Evolutionary conservation across 1,284 basidiomycete genomes (phyloP), one percentile per base, ranked within the genome.

Genomic region (Ganoderma sinense): DNA sequence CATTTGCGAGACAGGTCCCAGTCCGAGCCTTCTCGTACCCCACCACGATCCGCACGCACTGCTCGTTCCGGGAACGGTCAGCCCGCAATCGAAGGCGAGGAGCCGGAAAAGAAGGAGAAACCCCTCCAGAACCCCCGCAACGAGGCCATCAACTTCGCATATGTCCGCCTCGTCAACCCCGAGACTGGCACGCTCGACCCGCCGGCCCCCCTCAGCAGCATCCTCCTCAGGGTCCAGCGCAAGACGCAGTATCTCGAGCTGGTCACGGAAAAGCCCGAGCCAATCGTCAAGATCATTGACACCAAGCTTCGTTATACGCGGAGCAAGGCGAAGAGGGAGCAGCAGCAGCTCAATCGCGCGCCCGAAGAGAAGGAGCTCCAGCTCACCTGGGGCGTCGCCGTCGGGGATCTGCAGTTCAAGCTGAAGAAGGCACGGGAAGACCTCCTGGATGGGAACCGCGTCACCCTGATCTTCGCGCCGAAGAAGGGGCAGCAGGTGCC

Each of bases 301-400:
- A 82, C 80, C 48, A 79, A 79, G 71, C 83, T 80, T 31, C 77
- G 78, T 68, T 79, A 80, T 58, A 83, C 82, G 73, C 78, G 82
- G 62, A 80, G 70, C 76, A 76, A 72, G 64, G 73, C 69, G 64
- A 74, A 73, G 64, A 79, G 80, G 65, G 75, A 80, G 41, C 82
- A 78, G 67, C 79, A 77, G 68, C 76, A 72, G 8, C 76, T 73
- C 51, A 80, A 80, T 69, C 81, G 76, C 40, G 77, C 78, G 29
- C 82, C 80, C 60, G 82, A 85, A 64, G 78, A 82, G 67, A 95
- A 94, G 82, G 92, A 94, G 82, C 83, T 94, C 4, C 92, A 93
- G 80, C 76, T 95, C 68, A 89, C 90, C 7, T 96, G 93, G 92
- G 84, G 83, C 11, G 87, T 90, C 31, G 88, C 82, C 11, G 72